A percentile compares a stretch with the other conserved stretches of the same genome.
Conservation (phyloP, 2,329 filamentous ascomycete species). For the Dothideomycetes sp. region DNA sequence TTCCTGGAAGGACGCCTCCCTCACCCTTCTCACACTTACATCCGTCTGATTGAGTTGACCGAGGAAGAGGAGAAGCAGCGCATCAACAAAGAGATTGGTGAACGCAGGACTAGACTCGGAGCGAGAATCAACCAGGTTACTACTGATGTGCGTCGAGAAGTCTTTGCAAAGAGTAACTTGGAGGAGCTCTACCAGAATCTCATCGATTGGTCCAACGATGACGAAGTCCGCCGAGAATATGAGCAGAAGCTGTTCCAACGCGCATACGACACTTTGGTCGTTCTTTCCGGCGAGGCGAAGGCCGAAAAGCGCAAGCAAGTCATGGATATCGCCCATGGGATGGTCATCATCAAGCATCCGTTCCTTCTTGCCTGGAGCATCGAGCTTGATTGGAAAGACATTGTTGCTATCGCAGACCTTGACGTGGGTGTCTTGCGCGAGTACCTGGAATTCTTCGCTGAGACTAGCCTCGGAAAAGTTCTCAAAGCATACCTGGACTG, state of each 20-base stretch:
- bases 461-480: conserved; percentile 71
- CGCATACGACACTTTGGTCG: conserved; percentile 67
- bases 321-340: conserved; percentile 69
- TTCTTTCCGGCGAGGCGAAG: conserved; percentile 61
- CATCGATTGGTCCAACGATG: conserved; percentile 84
- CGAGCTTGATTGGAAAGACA: conserved; percentile 79
- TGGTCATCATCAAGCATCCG: conserved; percentile 93
- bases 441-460: conserved; percentile 76
- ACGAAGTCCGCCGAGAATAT: conserved; percentile 71
- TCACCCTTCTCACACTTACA: conserved; percentile 71
- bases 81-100: conserved; percentile 83
- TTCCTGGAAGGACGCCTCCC: conserved; percentile 77
- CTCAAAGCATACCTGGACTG: conserved; percentile 75
- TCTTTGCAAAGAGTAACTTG: conserved; percentile 66
- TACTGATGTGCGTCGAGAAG: conserved; percentile 75
- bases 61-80: conserved; percentile 80
- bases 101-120: conserved; percentile 78
- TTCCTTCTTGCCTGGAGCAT: conserved; percentile 88
- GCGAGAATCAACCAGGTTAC: conserved; percentile 78
- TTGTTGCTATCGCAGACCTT: conserved; percentile 63
- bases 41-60: conserved; percentile 69
- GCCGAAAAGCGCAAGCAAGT: conserved; percentile 61
- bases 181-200: conserved; percentile 71
- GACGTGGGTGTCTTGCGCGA: conserved; percentile 69
- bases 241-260: conserved; percentile 84